Evolutionary conservation across 1,139 yeast species (phyloP).

Genomic region (Protomyces gravidus): DNA sequence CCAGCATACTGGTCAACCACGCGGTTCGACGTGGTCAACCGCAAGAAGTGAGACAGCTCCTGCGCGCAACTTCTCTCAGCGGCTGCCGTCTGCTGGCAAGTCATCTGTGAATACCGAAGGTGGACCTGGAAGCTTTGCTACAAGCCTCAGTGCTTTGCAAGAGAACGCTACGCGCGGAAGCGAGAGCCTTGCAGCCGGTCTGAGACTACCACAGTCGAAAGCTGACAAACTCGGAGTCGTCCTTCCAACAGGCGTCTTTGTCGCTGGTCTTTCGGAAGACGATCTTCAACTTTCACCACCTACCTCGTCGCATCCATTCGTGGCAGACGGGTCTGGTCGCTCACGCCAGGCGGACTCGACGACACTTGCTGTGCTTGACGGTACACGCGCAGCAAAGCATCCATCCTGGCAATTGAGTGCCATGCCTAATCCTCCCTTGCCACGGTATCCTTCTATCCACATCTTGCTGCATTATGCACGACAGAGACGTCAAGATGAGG

Average conservation of each 20-base stretch:
- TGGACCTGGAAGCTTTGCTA: background rate
- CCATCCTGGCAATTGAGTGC: background rate
- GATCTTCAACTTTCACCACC: background rate
- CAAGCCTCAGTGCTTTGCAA: background rate
- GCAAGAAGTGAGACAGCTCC: background rate
- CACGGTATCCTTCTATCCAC: background rate
- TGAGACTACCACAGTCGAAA: background rate
- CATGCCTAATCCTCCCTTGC: background rate
- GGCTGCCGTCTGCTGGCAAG: no score
- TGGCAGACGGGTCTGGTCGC: background rate
- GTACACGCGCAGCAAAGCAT: background rate
- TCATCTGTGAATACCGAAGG: no score
- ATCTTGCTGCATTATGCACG: background rate
- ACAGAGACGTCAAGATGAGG: background rate
- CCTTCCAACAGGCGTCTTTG: background rate
- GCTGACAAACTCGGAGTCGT: background rate
- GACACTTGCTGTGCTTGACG: background rate
- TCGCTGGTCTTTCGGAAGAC: background rate
- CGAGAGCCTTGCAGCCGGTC: background rate
- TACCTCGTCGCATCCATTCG: background rate
- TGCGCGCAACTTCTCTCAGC: background rate
- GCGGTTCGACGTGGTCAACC: no score
- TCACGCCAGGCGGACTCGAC: background rate
- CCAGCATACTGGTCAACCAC: no score
- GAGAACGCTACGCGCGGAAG: background rate